Evolutionary conservation across 75 land plant species (phyloP).

Genomic region (Pinus albicaulis): DNA sequence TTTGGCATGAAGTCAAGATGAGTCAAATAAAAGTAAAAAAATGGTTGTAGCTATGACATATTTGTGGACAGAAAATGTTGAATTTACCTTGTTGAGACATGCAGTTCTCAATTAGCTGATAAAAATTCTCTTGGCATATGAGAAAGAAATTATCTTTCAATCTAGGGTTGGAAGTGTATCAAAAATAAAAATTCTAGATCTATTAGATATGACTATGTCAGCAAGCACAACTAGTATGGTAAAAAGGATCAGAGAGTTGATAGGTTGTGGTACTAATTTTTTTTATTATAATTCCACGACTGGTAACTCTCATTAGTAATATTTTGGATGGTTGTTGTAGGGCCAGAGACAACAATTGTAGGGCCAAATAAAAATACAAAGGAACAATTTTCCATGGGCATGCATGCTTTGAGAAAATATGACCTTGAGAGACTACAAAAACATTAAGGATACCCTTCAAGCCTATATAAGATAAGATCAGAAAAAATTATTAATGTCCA

Average conservation of each 20-base stretch:
- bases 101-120: no score
- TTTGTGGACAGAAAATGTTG: no score
- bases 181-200: conserved; percentile 20
- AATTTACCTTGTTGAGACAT: no score
- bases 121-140: no score
- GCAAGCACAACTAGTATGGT: conserved; percentile 26
- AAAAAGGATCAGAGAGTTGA: conserved; percentile 23
- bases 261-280: conserved; percentile 30
- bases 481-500: background rate
- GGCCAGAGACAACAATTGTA: conserved; percentile 7
- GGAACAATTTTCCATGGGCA: conserved; percentile 25
- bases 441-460: conserved; percentile 28
- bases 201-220: conserved; percentile 22
- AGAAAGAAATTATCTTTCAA: no score
- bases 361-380: background rate
- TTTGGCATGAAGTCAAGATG: background rate
- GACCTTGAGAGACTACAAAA: conserved; percentile 23
- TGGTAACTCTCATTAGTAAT: conserved; percentile 33
- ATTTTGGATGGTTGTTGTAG: conserved; percentile 27
- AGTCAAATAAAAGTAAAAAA: background rate
- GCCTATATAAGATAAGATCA: conserved; percentile 29
- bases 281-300: conserved; percentile 26
- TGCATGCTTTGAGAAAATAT: conserved; percentile 19
- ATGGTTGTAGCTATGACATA: no score
- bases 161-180: background rate